These are phyloP conservation scores for Bonnemaisonia californica DNA, from an alignment of 31 red algal species.

Conservation along the genomic window DNA sequence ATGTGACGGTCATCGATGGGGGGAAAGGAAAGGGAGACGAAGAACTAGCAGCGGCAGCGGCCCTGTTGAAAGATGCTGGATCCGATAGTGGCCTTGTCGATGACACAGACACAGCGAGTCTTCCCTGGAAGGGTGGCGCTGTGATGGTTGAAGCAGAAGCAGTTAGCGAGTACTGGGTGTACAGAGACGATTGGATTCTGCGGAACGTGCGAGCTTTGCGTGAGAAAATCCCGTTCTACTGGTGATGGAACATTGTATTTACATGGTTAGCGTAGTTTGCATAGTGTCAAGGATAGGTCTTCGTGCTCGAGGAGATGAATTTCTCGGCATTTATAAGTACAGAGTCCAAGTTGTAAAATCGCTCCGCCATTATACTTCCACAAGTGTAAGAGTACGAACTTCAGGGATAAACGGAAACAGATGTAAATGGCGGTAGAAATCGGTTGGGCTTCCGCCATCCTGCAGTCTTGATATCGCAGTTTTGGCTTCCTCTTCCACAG, in stretches of 20 bases:
- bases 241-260: constrained; percentile 42
- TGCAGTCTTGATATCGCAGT: not conserved
- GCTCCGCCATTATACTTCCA: too few species aligned
- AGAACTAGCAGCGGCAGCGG: constrained; percentile 62
- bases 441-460: not conserved
- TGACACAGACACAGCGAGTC: constrained; percentile 66
- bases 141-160: constrained; percentile 79
- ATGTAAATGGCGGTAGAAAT: constrained; percentile 10
- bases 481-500: constrained; percentile 1
- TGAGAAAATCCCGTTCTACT: constrained; percentile 66
- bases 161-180: constrained; percentile 64
- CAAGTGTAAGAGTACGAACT: not conserved
- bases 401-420: constrained; percentile 16
- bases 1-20: constrained; percentile 67
- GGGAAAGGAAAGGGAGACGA: constrained; percentile 71
- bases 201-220: constrained; percentile 60
- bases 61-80: constrained; percentile 55
- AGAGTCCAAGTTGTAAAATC: too few species aligned
- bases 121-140: constrained; percentile 73
- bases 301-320: too few species aligned
- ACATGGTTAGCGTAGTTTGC: too few species aligned
- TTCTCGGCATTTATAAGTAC: too few species aligned
- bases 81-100: constrained; percentile 54
- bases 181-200: constrained; percentile 61
- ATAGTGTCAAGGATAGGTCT: too few species aligned